Percentiles rank a stretch among this genome's conserved stretches.
phyloP scores from a whole-genome alignment of 805 yeast genomes.

The Blastobotrys americana region DNA sequence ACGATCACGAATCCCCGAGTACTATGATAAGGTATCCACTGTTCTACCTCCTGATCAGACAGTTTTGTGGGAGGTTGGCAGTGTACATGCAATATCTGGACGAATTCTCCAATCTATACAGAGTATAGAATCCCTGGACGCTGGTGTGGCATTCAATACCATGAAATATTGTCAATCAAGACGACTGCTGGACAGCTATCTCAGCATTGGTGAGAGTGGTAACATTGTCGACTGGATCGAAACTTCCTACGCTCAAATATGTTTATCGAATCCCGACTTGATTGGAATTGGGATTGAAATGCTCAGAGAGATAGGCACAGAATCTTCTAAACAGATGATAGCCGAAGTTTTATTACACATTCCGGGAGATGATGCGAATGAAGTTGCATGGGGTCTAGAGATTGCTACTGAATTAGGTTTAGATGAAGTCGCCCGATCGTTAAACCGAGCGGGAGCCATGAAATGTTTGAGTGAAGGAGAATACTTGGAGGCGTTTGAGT shows the following conservation, averaged over 20 bases:
- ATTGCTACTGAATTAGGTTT: constrained; percentile 8
- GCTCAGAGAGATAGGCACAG: constrained; percentile 17
- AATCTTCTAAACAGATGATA: constrained; percentile 16
- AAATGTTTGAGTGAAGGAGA: constrained; percentile 7
- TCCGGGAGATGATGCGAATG: constrained; percentile 7
- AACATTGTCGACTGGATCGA: constrained; percentile 22
- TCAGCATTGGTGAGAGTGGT: constrained; percentile 7
- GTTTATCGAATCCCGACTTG: constrained; percentile 17
- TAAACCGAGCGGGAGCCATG: constrained; percentile 14
- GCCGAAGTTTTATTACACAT: constrained; percentile 13
- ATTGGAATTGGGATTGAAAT: constrained; percentile 24
- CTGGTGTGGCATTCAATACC: constrained; percentile 25
- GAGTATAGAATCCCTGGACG: constrained; percentile 22
- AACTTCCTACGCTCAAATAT: constrained; percentile 21
- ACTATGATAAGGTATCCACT: constrained; percentile 19
- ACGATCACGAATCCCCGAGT: constrained; percentile 23
- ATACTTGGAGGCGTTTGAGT: constrained; percentile 22
- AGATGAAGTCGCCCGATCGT: background rate
- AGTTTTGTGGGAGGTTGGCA: constrained; percentile 24
- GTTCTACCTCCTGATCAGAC: constrained; percentile 23
- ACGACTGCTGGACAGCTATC: constrained; percentile 25
- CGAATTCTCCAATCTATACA: constrained; percentile 21
- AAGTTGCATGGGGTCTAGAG: constrained; percentile 14
- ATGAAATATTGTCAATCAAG: constrained; percentile 26
- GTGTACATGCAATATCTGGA: constrained; percentile 25